phyloP scores from a whole-genome alignment of 352 stramenopile genomes.

The Thraustochytrium sp. region DNA sequence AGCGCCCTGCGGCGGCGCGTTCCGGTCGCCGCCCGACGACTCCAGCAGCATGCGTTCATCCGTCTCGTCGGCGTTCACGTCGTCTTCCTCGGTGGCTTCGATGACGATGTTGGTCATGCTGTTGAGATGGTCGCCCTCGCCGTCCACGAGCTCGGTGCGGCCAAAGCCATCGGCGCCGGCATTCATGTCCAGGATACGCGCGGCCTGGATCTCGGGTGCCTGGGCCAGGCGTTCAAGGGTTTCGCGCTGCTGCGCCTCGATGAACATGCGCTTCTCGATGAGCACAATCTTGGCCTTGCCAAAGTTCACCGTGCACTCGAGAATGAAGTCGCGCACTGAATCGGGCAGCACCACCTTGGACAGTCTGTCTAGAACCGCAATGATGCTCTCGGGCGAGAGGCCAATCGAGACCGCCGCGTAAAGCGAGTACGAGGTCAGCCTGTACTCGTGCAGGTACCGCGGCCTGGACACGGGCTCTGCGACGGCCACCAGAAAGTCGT shows the following conservation, averaged over 20 bases:
- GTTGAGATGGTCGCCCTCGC: slow-evolving; percentile 10
- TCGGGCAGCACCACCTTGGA: slow-evolving; percentile 78
- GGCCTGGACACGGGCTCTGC: slow-evolving; percentile 91
- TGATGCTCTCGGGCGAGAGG: slow-evolving; percentile 94
- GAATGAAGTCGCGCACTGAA: slow-evolving; percentile 87
- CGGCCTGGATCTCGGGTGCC: slow-evolving; percentile 84
- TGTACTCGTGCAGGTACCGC: slow-evolving; percentile 98
- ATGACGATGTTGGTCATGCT: slow-evolving; percentile 37
- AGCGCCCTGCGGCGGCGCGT: neutral
- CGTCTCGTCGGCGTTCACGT: slow-evolving; percentile 12
- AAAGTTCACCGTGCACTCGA: slow-evolving; percentile 92
- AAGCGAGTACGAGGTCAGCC: slow-evolving; percentile 92
- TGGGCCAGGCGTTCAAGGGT: slow-evolving; percentile 89
- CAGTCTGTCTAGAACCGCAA: slow-evolving; percentile 86
- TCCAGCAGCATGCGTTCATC: neutral
- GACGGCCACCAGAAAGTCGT: slow-evolving; percentile 99
- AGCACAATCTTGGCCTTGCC: slow-evolving; percentile 93
- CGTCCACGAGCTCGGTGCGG: neutral
- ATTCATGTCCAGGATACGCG: slow-evolving; percentile 59
- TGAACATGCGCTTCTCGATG: slow-evolving; percentile 96
- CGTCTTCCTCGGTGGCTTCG: neutral
- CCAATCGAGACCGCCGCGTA: slow-evolving; percentile 97
- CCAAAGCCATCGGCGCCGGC: neutral
- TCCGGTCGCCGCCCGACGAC: neutral
- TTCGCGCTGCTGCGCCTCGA: slow-evolving; percentile 91